A percentile compares a stretch with the other conserved stretches of the same genome.
Conservation (phyloP, 23 red algal genomes). For the Gracilaria gracilis region DNA sequence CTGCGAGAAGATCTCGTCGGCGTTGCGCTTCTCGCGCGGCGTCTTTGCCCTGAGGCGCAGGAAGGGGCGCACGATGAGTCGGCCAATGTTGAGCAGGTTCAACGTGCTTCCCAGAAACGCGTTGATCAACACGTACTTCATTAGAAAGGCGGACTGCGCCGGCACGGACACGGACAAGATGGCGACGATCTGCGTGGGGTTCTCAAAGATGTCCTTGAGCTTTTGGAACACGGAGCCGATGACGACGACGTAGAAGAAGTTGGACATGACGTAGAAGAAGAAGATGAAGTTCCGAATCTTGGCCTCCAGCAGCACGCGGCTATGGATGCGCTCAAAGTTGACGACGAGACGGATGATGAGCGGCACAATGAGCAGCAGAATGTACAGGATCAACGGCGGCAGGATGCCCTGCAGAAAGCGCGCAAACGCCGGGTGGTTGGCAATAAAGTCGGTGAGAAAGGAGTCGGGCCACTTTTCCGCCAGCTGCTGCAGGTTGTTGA, state of each 20-base stretch:
- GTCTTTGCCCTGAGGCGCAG: conserved; percentile 52
- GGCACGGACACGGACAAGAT: conserved; percentile 59
- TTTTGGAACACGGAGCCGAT: conserved; percentile 65
- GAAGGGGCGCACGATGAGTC: conserved; percentile 52
- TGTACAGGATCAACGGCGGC: conserved; percentile 59
- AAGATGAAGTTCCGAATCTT: conserved; percentile 67
- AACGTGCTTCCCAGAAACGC: conserved; percentile 49
- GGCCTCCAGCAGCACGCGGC: conserved; percentile 52
- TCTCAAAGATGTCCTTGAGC: conserved; percentile 52
- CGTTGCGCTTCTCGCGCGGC: conserved; percentile 29
- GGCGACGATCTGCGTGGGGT: conserved; percentile 34
- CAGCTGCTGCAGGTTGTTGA: conserved; percentile 61
- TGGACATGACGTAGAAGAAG: conserved; percentile 73
- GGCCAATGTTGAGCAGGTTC: conserved; percentile 56
- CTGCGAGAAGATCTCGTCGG: conserved; percentile 56
- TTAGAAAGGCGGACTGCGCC: conserved; percentile 66
- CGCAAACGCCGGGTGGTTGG: conserved; percentile 34
- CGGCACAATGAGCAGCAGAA: conserved; percentile 60
- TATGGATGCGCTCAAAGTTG: conserved; percentile 55
- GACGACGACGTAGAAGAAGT: conserved; percentile 73
- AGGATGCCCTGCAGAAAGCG: conserved; percentile 61
- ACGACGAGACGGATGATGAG: conserved; percentile 61
- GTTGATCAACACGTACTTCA: conserved; percentile 85
- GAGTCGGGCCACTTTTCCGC: conserved; percentile 9
- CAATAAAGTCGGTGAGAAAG: conserved; percentile 18